Base-by-base conservation (phyloP, 2,329 filamentous ascomycete genomes). In the Trichoderma lentiforme region DNA sequence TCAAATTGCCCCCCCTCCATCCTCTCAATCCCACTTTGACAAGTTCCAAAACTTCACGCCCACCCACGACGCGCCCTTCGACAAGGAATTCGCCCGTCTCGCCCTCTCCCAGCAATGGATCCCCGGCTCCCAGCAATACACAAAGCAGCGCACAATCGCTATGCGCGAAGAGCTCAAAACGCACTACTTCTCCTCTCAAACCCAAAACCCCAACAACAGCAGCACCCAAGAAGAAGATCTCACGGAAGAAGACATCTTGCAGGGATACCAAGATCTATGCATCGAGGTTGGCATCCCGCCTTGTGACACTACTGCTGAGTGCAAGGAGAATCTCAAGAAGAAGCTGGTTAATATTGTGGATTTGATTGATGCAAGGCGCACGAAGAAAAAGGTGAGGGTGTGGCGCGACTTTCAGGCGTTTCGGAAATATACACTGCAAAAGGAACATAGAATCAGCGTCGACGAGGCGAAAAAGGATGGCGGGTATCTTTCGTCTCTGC, bases 321-420 rank as follows among this genome's bases (percentile, higher is more conserved):
- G 78, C 74, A 77, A 77, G 68, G 62, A 34, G 18, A 7, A 62
- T 2, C 66, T 79, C 26, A 78, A 77, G 74, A 75, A 32, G 28
- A 78, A 73, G 43, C 74, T 77, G 0, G 78, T 80, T 71, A 80
- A 80, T 61, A 80, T 80, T 43, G 73, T 80, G 0, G 77, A 80
- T 63, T 72, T 80, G 47, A 79, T 81, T 34, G 77, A 81, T 61
- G 72, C 78, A 15, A 74, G 75, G 39, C 75, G 78, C 24, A 79
- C 74, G 18, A 26, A 58, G 21, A 74, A 72, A 34, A 56, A 71
- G 56, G 76, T 80, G 39, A 57, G 74, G 36, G 74, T 80, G 28
- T 80, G 77, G 78, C 15, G 74, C 2, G 71, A 79, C 57, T 80
- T 80, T 53, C 72, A 74, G 9, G 74, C 65, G 5, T 77, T 79